Base-by-base conservation (phyloP, 73 alveolate genomes). In the Paramecium bursaria region DNA sequence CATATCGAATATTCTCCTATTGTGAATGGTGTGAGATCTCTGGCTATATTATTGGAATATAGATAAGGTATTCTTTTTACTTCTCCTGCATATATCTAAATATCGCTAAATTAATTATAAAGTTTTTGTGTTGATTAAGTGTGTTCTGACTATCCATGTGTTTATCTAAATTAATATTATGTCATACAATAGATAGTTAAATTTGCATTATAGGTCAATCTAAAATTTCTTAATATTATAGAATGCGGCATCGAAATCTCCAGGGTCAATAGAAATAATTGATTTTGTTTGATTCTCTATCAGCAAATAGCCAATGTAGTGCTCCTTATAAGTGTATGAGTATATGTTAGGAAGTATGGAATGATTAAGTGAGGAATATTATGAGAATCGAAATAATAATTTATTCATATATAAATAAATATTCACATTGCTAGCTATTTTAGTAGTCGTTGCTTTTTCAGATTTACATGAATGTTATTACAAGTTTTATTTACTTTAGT, bases 221-320 rank as follows among this genome's bases (percentile, higher is more conserved):
- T n/a, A n/a, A n/a, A n/a, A n/a, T n/a, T n/a, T 19, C 17, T 60
- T 67, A 5, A 67, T 67, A 39, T 67, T 67, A 67, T 39, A 67
- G 26, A 35, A 67, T 5, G 60, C 82, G 11, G 57, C 47, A 39
- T 67, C 82, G 44, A 39, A 67, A 14, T 33, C 44, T 67, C 60
- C 82, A 39, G 82, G 82, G 21, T 67, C 82, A 14, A 67, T 67
- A 39, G 82, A 67, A 2, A 67, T 67, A 3, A 67, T 33, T 4
- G 82, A 67, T 42, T 67, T 67, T 2, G 82, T 13, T 39, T 33
- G 13, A 42, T 67, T 53, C 49, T 67, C 60, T 19, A 67, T 39
- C 17, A 39, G 42, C 14, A 67, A 1, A 21, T 67, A 67, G 21
- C 50, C 82, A n/a, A 67, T 33, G 27, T 67, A 67, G 22, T 67